Base-by-base conservation (phyloP, 2,329 filamentous ascomycete genomes). In the Immersiporthe knoxdaviesiana region DNA sequence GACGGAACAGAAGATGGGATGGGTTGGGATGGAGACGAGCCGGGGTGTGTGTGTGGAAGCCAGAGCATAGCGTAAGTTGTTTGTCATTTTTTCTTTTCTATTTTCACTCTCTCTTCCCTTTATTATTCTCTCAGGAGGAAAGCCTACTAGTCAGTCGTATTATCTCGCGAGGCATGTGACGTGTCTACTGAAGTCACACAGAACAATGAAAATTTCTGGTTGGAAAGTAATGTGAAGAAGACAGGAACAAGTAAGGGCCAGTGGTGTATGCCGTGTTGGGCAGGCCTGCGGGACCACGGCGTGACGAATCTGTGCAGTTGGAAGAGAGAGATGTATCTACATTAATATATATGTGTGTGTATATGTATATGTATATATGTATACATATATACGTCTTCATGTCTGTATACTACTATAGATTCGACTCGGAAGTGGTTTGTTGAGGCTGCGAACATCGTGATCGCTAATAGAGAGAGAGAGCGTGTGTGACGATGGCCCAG, bases 11-110 rank as follows among this genome's bases (percentile, higher is more conserved):
- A n/a, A 47, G 44, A 47, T 47, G 52, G 24, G 24, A 56, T 8
- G 52, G 32, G 52, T n/a, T n/a, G n/a, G n/a, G n/a, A 54, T 54
- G 50, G n/a, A 54, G 50, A 54, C 50, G 50, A 27, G 47, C 41
- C 47, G 50, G 50, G n/a, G 4, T 3, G n/a, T 12, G 4, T 54
- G 24, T 35, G 35, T 35, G n/a, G 5, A 50, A n/a, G 21, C 7
- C 7, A 7, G 24, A 30, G 52, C 24, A 56, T 56, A 30, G 52
- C 52, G 52, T 56, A 56, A 56, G 11, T 14, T 0, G 12, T 27
- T 14, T 54, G 10, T 24, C 24, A 24, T 14, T 4, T 27, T 54
- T 54, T 14, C 14, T 21, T 27, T 54, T 54, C 10, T 3, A 14
- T 14, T 54, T 16, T 27, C n/a, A 5, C 11, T 16, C n/a, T 24